Base-by-base conservation (phyloP, 2,329 filamentous ascomycete genomes). In the Botrytis squamosa region DNA sequence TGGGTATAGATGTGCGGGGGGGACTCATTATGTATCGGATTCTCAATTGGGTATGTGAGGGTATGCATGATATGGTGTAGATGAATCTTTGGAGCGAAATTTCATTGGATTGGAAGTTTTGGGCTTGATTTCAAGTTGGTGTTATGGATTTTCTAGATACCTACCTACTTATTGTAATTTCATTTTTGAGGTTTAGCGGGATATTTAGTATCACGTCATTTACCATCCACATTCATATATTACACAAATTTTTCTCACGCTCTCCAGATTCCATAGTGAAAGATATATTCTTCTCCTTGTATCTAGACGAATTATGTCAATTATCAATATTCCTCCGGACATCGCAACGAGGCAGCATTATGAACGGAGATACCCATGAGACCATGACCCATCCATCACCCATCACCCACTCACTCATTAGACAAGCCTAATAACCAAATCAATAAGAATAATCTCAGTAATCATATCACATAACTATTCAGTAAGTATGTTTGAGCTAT, bases 1-100 rank as follows among this genome's bases (percentile, higher is more conserved):
- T 1, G 91, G 91, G 0, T 93, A 89, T 80, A 81, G 89, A 8
- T 93, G 91, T 82, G 85, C 85, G 0, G 91, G 87, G 0, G 91
- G 91, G 0, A 79, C 78, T 3, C 91, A 93, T 81, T 91, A 78
- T 73, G 81, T 90, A 29, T 78, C 78, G 4, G 82, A 88, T 78
- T 79, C 69, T 55, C 73, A 81, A 65, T 73, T 84, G 67, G 79
- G 75, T 7, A 59, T 65, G 7, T 42, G 33, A 73, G 18, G 40
- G 4, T 14, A 42, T 18, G 14, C 3, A 42, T 10, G 1, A 8
- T 25, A 33, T 5, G 20, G 22, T 3, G 14, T 1, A 12, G 3
- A 20, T 10, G 9, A 16, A 40, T 4, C 18, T 62, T n/a, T 2
- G 18, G 7, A 7, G 44, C 33, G 44, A 2, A 22, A 16, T 25